Conservation (phyloP, 257 asterid species). For the Datura wrightii region DNA sequence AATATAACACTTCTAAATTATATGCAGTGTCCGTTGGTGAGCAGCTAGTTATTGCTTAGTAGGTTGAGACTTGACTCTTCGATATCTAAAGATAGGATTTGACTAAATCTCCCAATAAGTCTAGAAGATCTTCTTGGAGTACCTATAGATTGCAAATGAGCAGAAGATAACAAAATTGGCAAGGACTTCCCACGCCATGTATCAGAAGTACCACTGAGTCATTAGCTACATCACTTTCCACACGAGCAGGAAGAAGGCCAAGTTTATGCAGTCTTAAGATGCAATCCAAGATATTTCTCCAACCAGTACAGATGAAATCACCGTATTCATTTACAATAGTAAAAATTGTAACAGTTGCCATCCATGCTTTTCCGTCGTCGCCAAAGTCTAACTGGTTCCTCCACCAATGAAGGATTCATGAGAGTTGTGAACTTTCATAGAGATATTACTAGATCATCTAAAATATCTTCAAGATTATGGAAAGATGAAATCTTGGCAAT, state of each 20-base stretch:
- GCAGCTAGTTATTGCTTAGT: constrained; percentile 96
- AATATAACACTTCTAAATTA: constrained; percentile 88
- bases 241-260: constrained; percentile 96
- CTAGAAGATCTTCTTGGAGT: constrained; percentile 97
- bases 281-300: constrained; percentile 95
- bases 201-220: constrained; percentile 79
- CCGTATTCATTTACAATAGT: constrained; percentile 90
- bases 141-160: constrained; percentile 79
- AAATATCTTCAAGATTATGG: constrained; percentile 89
- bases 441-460: constrained; percentile 97
- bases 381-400: constrained; percentile 97
- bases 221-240: constrained; percentile 92
- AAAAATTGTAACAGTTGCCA: constrained; percentile 93
- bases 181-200: constrained; percentile 87
- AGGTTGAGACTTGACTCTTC: constrained; percentile 95
- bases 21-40: constrained; percentile 93
- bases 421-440: constrained; percentile 91
- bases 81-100: constrained; percentile 83
- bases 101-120: constrained; percentile 94
- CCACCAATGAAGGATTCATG: constrained; percentile 81
- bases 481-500: constrained; percentile 95
- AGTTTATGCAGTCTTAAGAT: constrained; percentile 89
- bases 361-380: constrained; percentile 92
- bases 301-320: constrained; percentile 86
- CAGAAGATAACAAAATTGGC: constrained; percentile 71